phyloP scores from a whole-genome alignment of 1,284 basidiomycete genomes.

The Ustilago loliicola region DNA sequence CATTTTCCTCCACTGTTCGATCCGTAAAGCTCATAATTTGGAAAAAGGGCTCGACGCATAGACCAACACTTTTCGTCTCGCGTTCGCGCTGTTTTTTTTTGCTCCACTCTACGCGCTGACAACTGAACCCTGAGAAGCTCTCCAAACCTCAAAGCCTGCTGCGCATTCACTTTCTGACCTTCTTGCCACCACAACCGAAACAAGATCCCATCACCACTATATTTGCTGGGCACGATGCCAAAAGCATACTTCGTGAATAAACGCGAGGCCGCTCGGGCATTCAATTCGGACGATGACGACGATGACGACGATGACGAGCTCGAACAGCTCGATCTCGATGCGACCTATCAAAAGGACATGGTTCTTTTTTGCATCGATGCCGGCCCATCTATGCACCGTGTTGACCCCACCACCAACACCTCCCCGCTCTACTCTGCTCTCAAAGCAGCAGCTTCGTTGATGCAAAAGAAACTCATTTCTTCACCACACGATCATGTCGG shows the following conservation, averaged over 20 bases:
- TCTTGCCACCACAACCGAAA: neutral
- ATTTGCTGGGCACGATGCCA: constrained; percentile 20
- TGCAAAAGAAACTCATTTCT: constrained; percentile 88
- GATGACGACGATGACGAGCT: constrained; percentile 48
- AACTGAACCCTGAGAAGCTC: constrained; percentile 13
- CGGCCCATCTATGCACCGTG: constrained; percentile 84
- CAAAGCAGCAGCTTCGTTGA: constrained; percentile 83
- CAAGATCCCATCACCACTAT: neutral
- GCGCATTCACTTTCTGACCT: neutral
- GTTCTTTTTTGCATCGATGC: constrained; percentile 90
- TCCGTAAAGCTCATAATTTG: too few relatives aligned
- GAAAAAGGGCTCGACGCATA: neutral
- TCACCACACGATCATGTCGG: constrained; percentile 90
- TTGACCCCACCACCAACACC: constrained; percentile 45
- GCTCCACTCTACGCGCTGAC: constrained; percentile 8
- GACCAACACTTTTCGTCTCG: constrained; percentile 12
- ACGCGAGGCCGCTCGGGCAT: constrained; percentile 47
- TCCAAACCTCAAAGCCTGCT: neutral
- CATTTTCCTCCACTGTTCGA: too few relatives aligned
- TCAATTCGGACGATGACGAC: constrained; percentile 37
- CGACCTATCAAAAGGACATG: constrained; percentile 59
- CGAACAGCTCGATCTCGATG: constrained; percentile 50
- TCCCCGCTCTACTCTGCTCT: constrained; percentile 76
- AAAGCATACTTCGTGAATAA: constrained; percentile 55
- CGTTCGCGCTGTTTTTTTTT: neutral